These are phyloP conservation scores for Sporodiniella umbellata DNA, from an alignment of 371 early-diverging fungal genomes.

Conservation along the genomic window DNA sequence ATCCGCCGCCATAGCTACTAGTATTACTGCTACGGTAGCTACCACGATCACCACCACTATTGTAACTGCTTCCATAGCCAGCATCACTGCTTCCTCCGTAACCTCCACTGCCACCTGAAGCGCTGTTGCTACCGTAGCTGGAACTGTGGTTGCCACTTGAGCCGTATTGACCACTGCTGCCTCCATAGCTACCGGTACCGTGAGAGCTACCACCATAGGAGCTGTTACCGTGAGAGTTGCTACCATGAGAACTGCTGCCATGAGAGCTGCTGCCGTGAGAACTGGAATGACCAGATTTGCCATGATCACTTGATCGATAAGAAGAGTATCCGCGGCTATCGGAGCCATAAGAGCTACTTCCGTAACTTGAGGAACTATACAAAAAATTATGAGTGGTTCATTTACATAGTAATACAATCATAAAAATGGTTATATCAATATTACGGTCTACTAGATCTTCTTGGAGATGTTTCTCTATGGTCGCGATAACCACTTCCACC, in stretches of 20 bases:
- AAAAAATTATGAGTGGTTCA: not conserved
- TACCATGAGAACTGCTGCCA: slow-evolving; percentile 18
- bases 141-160: slow-evolving; percentile 19
- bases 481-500: slow-evolving; percentile 27
- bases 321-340: slow-evolving; percentile 48
- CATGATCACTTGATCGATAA: slow-evolving; percentile 28
- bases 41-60: slow-evolving; percentile 15
- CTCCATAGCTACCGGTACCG: slow-evolving; percentile 20
- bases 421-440: no score
- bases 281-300: slow-evolving; percentile 17
- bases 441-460: slow-evolving; percentile 41
- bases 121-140: slow-evolving; percentile 13
- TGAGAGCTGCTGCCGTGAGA: slow-evolving; percentile 16
- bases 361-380: slow-evolving; percentile 31
- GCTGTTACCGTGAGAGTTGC: slow-evolving; percentile 17
- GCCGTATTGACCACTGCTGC: slow-evolving; percentile 35
- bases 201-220: slow-evolving; percentile 3
- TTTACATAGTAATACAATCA: not conserved
- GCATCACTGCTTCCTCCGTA: slow-evolving; percentile 22
- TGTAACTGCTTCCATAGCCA: slow-evolving; percentile 5
- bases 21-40: slow-evolving; percentile 27
- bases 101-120: slow-evolving; percentile 22
- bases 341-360: slow-evolving; percentile 30
- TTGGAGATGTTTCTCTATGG: slow-evolving; percentile 34
- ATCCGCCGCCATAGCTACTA: slow-evolving; percentile 29